Evolutionary conservation across 257 asterid species (phyloP).

Genomic region (Solanum chiquidenum): DNA sequence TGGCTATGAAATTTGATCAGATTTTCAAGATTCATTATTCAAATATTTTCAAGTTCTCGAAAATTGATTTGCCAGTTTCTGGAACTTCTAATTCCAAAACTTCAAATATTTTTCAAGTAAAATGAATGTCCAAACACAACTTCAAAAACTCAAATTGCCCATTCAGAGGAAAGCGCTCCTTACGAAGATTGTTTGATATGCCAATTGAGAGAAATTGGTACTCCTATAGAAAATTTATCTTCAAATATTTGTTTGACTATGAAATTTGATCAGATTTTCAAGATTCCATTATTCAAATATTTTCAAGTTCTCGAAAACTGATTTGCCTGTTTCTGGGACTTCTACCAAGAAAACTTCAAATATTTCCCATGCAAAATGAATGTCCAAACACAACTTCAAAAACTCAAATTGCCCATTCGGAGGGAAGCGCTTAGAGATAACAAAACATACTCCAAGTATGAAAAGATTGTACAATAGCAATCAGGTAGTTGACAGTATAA

Average conservation of each 20-base stretch:
- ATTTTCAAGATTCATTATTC: background rate
- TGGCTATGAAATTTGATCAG: background rate
- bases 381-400: too few species aligned
- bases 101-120: too few species aligned
- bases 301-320: background rate
- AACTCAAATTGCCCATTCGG: too few species aligned
- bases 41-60: too few species aligned
- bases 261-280: too few species aligned
- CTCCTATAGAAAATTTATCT: background rate
- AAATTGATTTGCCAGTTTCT: too few species aligned
- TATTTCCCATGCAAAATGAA: too few species aligned
- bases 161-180: background rate
- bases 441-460: background rate
- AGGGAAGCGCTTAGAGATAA: background rate
- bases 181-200: background rate
- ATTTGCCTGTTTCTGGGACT: background rate
- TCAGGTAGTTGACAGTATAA: background rate
- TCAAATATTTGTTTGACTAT: background rate
- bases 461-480: background rate
- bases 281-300: too few species aligned
- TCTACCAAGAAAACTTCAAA: background rate
- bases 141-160: too few species aligned
- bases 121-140: too few species aligned
- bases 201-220: too few species aligned
- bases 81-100: too few species aligned